A percentile compares a stretch with the other conserved stretches of the same genome.
Conservation (phyloP, 1,284 basidiomycete genomes). For the Schizophyllum amplum region DNA sequence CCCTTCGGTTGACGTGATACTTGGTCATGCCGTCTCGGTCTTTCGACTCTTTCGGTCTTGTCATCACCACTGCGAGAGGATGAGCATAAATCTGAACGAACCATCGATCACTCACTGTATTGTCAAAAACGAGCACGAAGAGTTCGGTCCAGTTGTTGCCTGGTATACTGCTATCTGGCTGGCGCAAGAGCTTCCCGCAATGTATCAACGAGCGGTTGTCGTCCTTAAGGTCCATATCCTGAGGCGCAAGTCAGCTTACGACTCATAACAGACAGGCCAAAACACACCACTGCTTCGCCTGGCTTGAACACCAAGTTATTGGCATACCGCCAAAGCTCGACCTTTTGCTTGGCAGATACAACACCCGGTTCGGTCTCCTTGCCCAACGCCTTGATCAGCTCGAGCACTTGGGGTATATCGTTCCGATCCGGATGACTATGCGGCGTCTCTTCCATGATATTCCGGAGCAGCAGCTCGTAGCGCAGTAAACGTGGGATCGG, state of each 20-base stretch:
- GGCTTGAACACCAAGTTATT: slow-evolving; percentile 72
- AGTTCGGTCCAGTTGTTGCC: slow-evolving; percentile 81
- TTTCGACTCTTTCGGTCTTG: slow-evolving; percentile 70
- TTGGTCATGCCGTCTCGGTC: slow-evolving; percentile 67
- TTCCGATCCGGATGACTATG: slow-evolving; percentile 71
- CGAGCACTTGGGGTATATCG: slow-evolving; percentile 76
- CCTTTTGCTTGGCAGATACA: slow-evolving; percentile 75
- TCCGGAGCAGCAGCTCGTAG: slow-evolving; percentile 80
- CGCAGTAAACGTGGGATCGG: slow-evolving; percentile 85
- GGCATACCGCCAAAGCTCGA: slow-evolving; percentile 81
- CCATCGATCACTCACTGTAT: slow-evolving; percentile 60
- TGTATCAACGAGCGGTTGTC: slow-evolving; percentile 80
- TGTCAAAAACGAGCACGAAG: slow-evolving; percentile 85
- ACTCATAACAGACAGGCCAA: neutral
- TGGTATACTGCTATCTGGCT: slow-evolving; percentile 78
- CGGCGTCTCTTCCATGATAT: slow-evolving; percentile 68
- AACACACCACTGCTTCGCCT: slow-evolving; percentile 68
- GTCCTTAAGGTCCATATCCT: slow-evolving; percentile 85
- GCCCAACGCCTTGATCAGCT: slow-evolving; percentile 76
- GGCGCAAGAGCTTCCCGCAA: slow-evolving; percentile 73
- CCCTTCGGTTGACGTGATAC: slow-evolving; percentile 74
- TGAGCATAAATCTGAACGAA: slow-evolving; percentile 4
- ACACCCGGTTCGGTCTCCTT: slow-evolving; percentile 85
- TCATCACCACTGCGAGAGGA: slow-evolving; percentile 69
- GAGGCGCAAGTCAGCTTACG: slow-evolving; percentile 8